These are phyloP conservation scores for Verticillium longisporum DNA, from an alignment of 2,329 filamentous ascomycete genomes.

Conservation along the genomic window DNA sequence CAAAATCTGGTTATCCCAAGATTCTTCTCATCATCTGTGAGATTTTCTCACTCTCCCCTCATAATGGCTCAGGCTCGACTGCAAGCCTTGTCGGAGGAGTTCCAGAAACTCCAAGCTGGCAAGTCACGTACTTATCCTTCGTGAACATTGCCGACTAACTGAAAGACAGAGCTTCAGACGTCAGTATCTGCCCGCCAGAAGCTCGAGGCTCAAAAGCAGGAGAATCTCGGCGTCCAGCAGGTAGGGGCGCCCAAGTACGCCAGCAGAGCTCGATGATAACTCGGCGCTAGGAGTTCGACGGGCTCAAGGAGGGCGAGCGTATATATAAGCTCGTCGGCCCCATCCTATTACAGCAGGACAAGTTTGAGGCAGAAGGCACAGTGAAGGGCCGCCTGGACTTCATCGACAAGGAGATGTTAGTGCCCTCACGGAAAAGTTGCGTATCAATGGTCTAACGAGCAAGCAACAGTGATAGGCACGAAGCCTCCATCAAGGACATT, in stretches of 20 bases:
- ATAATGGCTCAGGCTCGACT: constrained; percentile 71
- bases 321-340: constrained; percentile 97
- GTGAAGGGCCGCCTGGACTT: constrained; percentile 89
- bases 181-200: constrained; percentile 77
- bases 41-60: not conserved
- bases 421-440: not conserved
- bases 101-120: constrained; percentile 81
- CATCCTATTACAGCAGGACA: constrained; percentile 90
- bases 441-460: not conserved
- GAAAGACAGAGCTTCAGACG: constrained; percentile 64
- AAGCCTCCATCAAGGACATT: constrained; percentile 46
- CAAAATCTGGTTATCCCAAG: not conserved
- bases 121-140: constrained; percentile 13
- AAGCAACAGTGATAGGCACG: constrained; percentile 28
- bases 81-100: constrained; percentile 80
- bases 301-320: constrained; percentile 70
- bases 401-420: constrained; percentile 86
- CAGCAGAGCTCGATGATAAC: not conserved
- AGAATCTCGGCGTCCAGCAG: constrained; percentile 83
- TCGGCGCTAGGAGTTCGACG: constrained; percentile 64
- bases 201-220: constrained; percentile 88
- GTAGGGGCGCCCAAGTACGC: constrained; percentile 30
- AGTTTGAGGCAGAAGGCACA: constrained; percentile 79
- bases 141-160: not conserved
- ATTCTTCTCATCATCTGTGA: not conserved